These are phyloP conservation scores for Pezicula carpinea DNA, from an alignment of 2,329 filamentous ascomycete genomes.

Conservation along the genomic window DNA sequence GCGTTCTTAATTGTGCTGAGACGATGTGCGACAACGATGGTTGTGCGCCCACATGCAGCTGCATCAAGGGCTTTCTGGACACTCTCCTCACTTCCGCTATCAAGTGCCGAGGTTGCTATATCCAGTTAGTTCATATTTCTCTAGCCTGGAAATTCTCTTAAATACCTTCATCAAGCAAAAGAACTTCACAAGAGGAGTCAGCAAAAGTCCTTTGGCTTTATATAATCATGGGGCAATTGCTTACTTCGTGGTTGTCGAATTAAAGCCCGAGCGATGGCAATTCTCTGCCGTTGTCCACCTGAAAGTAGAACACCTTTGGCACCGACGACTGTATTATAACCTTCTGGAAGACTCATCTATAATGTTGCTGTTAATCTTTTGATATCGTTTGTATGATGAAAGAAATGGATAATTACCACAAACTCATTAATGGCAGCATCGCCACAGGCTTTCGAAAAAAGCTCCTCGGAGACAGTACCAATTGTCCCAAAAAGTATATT, in stretches of 20 bases:
- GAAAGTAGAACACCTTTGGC: slow-evolving; percentile 85
- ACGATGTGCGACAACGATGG: slow-evolving; percentile 89
- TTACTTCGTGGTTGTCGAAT: slow-evolving; percentile 71
- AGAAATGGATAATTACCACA: slow-evolving; percentile 12
- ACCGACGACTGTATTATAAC: slow-evolving; percentile 85
- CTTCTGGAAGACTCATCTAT: slow-evolving; percentile 62
- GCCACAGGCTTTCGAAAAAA: slow-evolving; percentile 43
- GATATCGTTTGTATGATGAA: background rate
- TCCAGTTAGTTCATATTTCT: slow-evolving; percentile 83
- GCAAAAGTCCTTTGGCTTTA: too few relatives aligned
- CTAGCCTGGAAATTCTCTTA: too few relatives aligned
- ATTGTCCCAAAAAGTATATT: slow-evolving; percentile 57
- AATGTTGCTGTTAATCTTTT: slow-evolving; percentile 3
- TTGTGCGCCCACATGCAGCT: slow-evolving; percentile 78
- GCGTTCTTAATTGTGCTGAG: slow-evolving; percentile 87
- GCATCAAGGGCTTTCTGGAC: slow-evolving; percentile 86
- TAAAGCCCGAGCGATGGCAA: slow-evolving; percentile 83
- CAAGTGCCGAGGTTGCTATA: slow-evolving; percentile 84
- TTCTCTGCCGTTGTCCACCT: slow-evolving; percentile 90
- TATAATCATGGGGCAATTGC: too few relatives aligned
- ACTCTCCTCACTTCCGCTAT: slow-evolving; percentile 86
- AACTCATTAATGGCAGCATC: slow-evolving; percentile 5
- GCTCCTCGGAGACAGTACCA: slow-evolving; percentile 36
- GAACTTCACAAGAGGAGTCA: too few relatives aligned
- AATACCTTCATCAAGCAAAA: too few relatives aligned